These are phyloP conservation scores for Trichoderma gamsii DNA, from an alignment of 495 filamentous ascomycete species.

Conservation along the genomic window DNA sequence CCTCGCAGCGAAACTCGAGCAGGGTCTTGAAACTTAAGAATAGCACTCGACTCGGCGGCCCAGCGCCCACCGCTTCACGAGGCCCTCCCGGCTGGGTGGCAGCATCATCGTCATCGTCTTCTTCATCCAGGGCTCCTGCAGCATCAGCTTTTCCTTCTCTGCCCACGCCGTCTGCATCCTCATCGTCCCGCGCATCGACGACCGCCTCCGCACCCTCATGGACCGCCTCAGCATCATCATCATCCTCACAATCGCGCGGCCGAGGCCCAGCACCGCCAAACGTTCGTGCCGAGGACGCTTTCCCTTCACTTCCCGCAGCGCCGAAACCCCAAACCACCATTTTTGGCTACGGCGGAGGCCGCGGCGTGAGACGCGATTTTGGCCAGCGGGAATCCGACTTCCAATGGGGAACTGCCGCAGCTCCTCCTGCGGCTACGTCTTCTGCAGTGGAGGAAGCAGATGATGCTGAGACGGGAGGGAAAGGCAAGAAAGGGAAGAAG, in stretches of 20 bases:
- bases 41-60: slow-evolving; percentile 35
- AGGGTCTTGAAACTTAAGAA: slow-evolving; percentile 45
- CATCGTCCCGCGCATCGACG: slow-evolving; percentile 39
- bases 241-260: slow-evolving; percentile 16
- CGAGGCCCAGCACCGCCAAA: slow-evolving; percentile 19
- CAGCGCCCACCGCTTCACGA: slow-evolving; percentile 2
- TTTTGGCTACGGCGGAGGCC: slow-evolving; percentile 65
- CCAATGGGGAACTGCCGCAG: slow-evolving; percentile 29
- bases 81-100: slow-evolving; percentile 34
- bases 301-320: slow-evolving; percentile 75
- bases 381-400: slow-evolving; percentile 38
- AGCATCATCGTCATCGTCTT: slow-evolving; percentile 38
- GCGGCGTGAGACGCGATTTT: slow-evolving; percentile 61
- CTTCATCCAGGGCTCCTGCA: slow-evolving; percentile 60
- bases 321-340: slow-evolving; percentile 73
- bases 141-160: slow-evolving; percentile 43
- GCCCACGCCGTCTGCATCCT: slow-evolving; percentile 33
- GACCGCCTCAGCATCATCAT: slow-evolving; percentile 22
- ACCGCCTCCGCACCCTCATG: slow-evolving; percentile 29
- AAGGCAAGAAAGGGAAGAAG: slow-evolving; percentile 69
- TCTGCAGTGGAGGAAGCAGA: slow-evolving; percentile 26
- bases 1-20: slow-evolving; percentile 34
- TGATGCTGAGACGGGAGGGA: slow-evolving; percentile 30
- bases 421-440: slow-evolving; percentile 8
- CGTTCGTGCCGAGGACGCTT: slow-evolving; percentile 50